phyloP scores from a whole-genome alignment of 176 grass and related monocot genomes.

The Avena insularis region DNA sequence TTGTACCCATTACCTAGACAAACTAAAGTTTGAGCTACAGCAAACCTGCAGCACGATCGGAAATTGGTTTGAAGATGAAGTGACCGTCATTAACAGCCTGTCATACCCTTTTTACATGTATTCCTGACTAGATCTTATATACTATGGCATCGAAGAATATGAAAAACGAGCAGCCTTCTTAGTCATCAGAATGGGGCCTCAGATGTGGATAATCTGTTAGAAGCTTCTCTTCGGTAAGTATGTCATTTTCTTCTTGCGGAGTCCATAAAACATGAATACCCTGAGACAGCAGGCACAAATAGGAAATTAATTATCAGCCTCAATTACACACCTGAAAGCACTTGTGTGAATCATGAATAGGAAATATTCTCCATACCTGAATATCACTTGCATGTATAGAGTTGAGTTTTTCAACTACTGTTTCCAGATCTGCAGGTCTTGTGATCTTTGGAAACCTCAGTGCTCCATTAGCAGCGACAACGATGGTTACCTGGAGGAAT shows the following conservation, averaged over 20 bases:
- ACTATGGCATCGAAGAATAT: not conserved
- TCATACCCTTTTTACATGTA: not conserved
- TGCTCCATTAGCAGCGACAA: constrained; percentile 41
- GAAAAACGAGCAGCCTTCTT: not conserved
- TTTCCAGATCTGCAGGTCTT: constrained; percentile 17
- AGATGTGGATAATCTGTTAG: constrained; percentile 10
- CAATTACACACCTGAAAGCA: too few relatives aligned
- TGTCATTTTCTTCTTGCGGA: constrained; percentile 5
- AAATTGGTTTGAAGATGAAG: not conserved
- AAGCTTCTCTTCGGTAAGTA: not conserved
- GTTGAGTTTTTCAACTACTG: constrained; percentile 17
- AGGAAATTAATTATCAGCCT: not conserved
- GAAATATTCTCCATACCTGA: not conserved
- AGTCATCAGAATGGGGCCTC: constrained; percentile 10
- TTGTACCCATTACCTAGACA: not conserved
- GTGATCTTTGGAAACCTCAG: constrained; percentile 12
- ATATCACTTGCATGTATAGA: not conserved
- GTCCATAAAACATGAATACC: constrained; percentile 30
- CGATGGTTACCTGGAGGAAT: constrained; percentile 40
- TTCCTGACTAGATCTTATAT: not conserved
- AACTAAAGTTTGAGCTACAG: not conserved
- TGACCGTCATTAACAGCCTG: not conserved
- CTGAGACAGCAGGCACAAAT: not conserved
- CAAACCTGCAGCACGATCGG: not conserved
- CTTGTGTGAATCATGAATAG: not conserved